These are phyloP conservation scores for Trichoderma asperelloides DNA, from an alignment of 495 filamentous ascomycete genomes.

Conservation along the genomic window DNA sequence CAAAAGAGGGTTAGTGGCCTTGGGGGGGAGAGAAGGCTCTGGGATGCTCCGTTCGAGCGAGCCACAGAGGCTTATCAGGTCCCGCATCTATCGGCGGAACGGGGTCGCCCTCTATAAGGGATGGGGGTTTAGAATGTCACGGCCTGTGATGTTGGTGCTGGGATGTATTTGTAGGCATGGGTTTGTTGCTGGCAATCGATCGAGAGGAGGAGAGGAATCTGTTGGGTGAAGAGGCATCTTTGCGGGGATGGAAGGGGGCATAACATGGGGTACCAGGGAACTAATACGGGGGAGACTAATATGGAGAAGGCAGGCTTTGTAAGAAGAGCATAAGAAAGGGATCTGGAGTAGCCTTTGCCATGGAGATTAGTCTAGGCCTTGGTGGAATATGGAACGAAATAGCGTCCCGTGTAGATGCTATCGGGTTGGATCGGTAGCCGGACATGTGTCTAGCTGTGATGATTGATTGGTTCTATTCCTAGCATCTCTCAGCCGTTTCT, in stretches of 20 bases:
- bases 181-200: not conserved
- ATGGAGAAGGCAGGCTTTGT: not conserved
- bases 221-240: too few species aligned
- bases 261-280: not conserved
- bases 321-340: not conserved
- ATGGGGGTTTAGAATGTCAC: not conserved
- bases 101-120: not conserved
- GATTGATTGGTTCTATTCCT: too few species aligned
- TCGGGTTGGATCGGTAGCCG: too few species aligned
- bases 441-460: too few species aligned
- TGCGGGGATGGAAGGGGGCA: not conserved
- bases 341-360: too few species aligned
- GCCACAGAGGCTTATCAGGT: not conserved
- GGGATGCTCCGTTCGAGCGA: not conserved
- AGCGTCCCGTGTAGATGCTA: too few species aligned
- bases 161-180: not conserved
- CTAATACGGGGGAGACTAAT: too few species aligned
- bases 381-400: too few species aligned
- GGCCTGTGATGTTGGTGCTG: not conserved
- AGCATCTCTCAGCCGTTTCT: too few species aligned
- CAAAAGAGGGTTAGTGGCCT: too few species aligned
- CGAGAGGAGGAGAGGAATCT: not conserved
- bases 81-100: conserved; percentile 7
- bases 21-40: not conserved
- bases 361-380: too few species aligned